Evolutionary conservation across 1,284 basidiomycete species (phyloP), one percentile per base, ranked within the genome.

Genomic region (Ceratobasidium sp.): DNA sequence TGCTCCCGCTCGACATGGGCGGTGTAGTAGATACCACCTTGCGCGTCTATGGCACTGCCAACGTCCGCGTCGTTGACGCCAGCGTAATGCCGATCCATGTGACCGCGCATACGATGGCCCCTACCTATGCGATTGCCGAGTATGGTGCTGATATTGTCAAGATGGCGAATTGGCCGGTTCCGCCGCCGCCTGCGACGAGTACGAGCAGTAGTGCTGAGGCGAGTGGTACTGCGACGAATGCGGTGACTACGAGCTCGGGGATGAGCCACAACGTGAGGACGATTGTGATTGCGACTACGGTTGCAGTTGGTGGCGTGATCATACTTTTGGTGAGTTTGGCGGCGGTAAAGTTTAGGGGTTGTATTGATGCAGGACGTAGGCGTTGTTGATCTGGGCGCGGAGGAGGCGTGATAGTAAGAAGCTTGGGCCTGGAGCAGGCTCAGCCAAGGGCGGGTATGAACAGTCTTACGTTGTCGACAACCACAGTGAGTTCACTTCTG

Each of bases 1-100:
- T 91, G 90, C 82, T 91, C 49, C 90, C 90, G 4, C 81, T 83
- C 76, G 82, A 82, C 49, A 80, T 84, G 75, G 90, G 90, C 61
- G 90, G 90, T 77, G 90, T 92, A 59, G 90, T 92, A 62, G 87
- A 88, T 80, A 81, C 87, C 24, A 83, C 86, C 68, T 81, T 92
- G 43, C 83, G 83, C 78, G 90, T 92, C 14, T 89, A 91, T 80
- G 90, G 90, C 48, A 84, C 69, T 9, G 48, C 71, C 29, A 76
- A 76, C 54, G 64, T 76, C 27, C 73, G 75, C 46, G 74, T 76
- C 13, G 65, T 86, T 29, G 78, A 80, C 78, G 69, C 46, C 76
- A 76, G 48, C 31, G 49, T 51, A 4, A 78, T 83, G 29, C 83
- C 83, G 2, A 75, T 82, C 51, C 80, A 81, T 34, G 72, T 84